phyloP scores from a whole-genome alignment of 2,329 filamentous ascomycete genomes.

The Fusarium kyushuense region DNA sequence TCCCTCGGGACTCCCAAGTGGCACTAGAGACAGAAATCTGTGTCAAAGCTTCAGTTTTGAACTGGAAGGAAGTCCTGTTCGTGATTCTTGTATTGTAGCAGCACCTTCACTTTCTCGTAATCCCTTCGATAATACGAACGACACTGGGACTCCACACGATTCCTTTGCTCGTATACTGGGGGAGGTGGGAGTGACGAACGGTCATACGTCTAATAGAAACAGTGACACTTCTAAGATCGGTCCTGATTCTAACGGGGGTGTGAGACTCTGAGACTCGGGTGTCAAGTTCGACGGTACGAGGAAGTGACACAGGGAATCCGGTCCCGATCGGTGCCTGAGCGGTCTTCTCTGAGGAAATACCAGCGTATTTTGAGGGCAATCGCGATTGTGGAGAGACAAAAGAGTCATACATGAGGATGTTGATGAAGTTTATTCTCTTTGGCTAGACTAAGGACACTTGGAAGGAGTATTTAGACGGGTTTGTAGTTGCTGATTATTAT shows the following conservation, averaged over 20 bases:
- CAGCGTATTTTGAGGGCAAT: neutral
- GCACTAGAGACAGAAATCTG: too few relatives aligned
- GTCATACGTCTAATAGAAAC: neutral
- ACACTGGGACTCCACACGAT: neutral
- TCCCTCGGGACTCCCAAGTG: neutral
- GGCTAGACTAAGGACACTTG: neutral
- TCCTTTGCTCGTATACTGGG: too few relatives aligned
- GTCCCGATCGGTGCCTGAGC: neutral
- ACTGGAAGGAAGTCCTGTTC: neutral
- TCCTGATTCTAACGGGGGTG: neutral
- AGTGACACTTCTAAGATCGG: neutral
- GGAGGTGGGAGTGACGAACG: neutral
- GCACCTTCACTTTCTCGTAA: too few relatives aligned
- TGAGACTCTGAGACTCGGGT: neutral
- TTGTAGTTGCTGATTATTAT: neutral
- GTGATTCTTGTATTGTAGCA: neutral
- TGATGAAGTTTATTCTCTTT: neutral
- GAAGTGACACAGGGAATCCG: neutral
- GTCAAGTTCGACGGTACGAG: neutral
- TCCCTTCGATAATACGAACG: neutral
- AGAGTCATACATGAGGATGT: neutral
- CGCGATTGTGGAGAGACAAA: neutral
- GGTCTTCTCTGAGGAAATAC: too few relatives aligned
- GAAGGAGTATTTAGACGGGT: neutral
- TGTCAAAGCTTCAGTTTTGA: fast-evolving